Percentiles rank a stretch among this genome's conserved stretches.
These are phyloP conservation scores for Phaseolus coccineus DNA, from an alignment of 331 rosid genomes.

Conservation along the genomic window DNA sequence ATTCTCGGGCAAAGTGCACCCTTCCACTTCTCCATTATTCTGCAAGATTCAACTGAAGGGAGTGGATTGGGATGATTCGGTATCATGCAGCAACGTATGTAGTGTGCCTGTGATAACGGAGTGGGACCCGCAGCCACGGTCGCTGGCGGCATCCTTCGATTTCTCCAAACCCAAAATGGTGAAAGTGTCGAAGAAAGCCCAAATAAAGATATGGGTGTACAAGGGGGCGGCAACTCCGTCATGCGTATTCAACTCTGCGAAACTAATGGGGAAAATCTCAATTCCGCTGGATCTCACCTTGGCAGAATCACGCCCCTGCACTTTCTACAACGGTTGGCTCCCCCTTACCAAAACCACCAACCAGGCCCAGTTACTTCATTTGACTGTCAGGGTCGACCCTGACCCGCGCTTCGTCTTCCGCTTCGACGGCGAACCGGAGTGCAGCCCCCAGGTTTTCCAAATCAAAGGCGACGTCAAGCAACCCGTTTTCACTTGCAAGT, in stretches of 20 bases:
- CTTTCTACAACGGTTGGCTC: conserved; percentile 76
- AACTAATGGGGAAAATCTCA: conserved; percentile 57
- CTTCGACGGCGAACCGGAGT: conserved; percentile 82
- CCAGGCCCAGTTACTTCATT: conserved; percentile 54
- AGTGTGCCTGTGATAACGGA: conserved; percentile 52
- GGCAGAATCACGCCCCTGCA: conserved; percentile 53
- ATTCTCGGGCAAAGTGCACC: conserved; percentile 63
- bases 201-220: conserved; percentile 58
- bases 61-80: conserved; percentile 37
- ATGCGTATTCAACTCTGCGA: conserved; percentile 54
- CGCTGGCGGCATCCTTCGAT: conserved; percentile 67
- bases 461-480: conserved; percentile 66
- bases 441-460: conserved; percentile 89
- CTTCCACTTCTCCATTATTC: conserved; percentile 65
- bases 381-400: conserved; percentile 71
- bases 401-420: conserved; percentile 80
- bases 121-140: conserved; percentile 39
- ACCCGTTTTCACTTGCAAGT: conserved; percentile 83
- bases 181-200: conserved; percentile 42
- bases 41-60: conserved; percentile 68
- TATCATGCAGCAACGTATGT: conserved; percentile 35
- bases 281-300: conserved; percentile 60
- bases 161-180: conserved; percentile 62
- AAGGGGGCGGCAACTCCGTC: conserved; percentile 48
- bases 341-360: conserved; percentile 37